Evolutionary conservation across 2,329 filamentous ascomycete species (phyloP), one percentile per base, ranked within the genome.

Genomic region (Hymenoscyphus fructigenus): DNA sequence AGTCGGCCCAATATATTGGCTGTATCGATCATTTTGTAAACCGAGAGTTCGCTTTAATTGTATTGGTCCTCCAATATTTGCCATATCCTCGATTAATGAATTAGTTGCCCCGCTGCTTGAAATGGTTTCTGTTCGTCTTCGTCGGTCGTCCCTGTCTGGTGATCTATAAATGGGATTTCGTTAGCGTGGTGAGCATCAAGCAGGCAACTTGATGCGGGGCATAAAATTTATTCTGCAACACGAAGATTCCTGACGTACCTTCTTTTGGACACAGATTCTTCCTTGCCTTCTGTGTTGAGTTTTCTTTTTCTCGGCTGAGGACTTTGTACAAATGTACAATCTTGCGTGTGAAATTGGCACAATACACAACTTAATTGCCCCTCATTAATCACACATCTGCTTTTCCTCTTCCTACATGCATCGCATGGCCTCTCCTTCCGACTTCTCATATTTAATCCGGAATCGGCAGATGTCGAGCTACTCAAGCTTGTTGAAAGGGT

Each of bases 291-390:
- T 80, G 72, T 84, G 78, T 89, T 86, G 68, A 91, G 79, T 81
- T 93, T 94, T 75, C 92, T 85, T 81, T 95, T 95, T 72, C 91
- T 86, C 64, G 90, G 88, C 74, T 88, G 87, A 28, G 91, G 91
- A 76, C 90, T 92, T 70, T 89, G 87, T 60, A 88, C 83, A 75
- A 93, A 88, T 55, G 91, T 93, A 78, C 91, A 95, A 71, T 92
- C 88, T 75, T 91, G 86, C 73, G 88, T 89, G 78, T 89, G 88
- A 76, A 89, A 88, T 75, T 91, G 89, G 78, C 92, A 96, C 68
- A 91, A 83, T 68, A 92, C 84, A 78, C 92, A 95, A 70, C 84
- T 81, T 47, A 83, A 83, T 71, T 91, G 87, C 69, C 89, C 89
- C 76, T 94, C 91, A 75, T 92, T 89, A 70, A 91, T 85, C 68